Base-by-base conservation (phyloP, 495 filamentous ascomycete species). In the Penicillium argentinense region DNA sequence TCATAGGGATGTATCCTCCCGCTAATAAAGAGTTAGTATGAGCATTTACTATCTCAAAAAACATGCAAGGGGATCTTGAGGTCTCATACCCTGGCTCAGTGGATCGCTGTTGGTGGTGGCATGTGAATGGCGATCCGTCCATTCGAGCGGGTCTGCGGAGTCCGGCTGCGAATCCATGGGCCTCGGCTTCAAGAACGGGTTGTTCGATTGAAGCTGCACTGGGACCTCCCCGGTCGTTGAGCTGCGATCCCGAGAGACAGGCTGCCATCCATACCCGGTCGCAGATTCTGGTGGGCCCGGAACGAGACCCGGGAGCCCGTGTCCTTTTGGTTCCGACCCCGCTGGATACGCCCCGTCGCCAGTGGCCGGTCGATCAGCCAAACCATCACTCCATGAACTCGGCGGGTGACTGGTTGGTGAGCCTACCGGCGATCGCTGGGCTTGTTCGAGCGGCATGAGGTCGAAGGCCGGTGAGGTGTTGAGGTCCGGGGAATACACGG, bases 1-100 rank as follows among this genome's bases (percentile, higher is more conserved):
- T 71, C 72, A 75, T 75, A 9, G 72, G 68, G 34, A 75, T 75
- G 49, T 67, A 67, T 8, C 72, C 72, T 19, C 69, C 71, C 34
- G 64, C 72, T 75, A 38, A 2, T 33, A 29, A 28, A 51, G 26
- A 36, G 43, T 48, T 9, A 64, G 54, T 33, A 56, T 36, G 11
- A 24, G 34, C 9, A 36, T 24, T 9, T 0, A 23, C 24, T 24
- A 16, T 40, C 16, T 12, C 33, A 21, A 13, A 14, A 18, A 7
- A 26, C n/a, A n/a, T n/a, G n/a, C n/a, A n/a, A n/a, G n/a, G n/a
- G n/a, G n/a, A n/a, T n/a, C n/a, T n/a, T n/a, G n/a, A n/a, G n/a
- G n/a, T 2, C 32, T 14, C 56, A 25, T 63, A 73, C 69, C 57
- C 55, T 68, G 69, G 24, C 66, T 65, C 17, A 69, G 42, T 9